These are phyloP conservation scores for Mitragyna speciosa DNA, from an alignment of 257 asterid genomes.

Conservation along the genomic window DNA sequence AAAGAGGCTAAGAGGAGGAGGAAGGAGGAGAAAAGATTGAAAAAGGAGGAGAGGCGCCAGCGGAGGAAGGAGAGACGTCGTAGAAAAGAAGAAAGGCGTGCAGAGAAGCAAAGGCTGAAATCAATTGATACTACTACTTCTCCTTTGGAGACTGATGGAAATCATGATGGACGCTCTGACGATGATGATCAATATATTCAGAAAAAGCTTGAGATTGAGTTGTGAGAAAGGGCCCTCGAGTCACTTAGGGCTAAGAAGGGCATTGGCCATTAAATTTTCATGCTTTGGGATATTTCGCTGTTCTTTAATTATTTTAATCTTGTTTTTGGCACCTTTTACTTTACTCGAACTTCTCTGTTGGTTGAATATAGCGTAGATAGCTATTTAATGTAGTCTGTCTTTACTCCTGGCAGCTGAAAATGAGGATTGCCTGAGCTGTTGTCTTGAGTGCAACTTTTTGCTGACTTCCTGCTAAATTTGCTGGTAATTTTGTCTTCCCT, in stretches of 20 bases:
- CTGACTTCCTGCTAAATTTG: constrained; percentile 80
- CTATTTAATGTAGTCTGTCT: constrained; percentile 71
- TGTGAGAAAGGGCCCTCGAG: constrained; percentile 96
- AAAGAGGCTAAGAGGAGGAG: constrained; percentile 78
- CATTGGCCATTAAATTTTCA: constrained; percentile 46
- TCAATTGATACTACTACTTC: constrained; percentile 48
- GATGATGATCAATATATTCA: constrained; percentile 58
- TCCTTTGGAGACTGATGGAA: constrained; percentile 49
- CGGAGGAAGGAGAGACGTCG: constrained; percentile 73
- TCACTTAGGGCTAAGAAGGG: constrained; percentile 90
- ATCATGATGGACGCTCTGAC: constrained; percentile 32
- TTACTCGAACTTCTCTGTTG: constrained; percentile 44
- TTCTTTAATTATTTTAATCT: constrained; percentile 27
- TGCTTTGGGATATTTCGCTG: constrained; percentile 36
- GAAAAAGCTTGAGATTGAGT: constrained; percentile 88
- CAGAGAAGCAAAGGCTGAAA: constrained; percentile 59
- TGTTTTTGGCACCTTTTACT: constrained; percentile 31
- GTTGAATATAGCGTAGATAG: constrained; percentile 50
- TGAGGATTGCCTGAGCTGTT: constrained; percentile 86
- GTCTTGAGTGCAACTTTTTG: constrained; percentile 81
- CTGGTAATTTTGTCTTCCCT: constrained; percentile 77
- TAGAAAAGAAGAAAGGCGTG: constrained; percentile 60
- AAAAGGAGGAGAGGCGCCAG: constrained; percentile 70
- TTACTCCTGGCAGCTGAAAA: constrained; percentile 86
- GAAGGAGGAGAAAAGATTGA: constrained; percentile 73